Conservation (phyloP, 2,329 filamentous ascomycete genomes). For the Penicillium sp. region DNA sequence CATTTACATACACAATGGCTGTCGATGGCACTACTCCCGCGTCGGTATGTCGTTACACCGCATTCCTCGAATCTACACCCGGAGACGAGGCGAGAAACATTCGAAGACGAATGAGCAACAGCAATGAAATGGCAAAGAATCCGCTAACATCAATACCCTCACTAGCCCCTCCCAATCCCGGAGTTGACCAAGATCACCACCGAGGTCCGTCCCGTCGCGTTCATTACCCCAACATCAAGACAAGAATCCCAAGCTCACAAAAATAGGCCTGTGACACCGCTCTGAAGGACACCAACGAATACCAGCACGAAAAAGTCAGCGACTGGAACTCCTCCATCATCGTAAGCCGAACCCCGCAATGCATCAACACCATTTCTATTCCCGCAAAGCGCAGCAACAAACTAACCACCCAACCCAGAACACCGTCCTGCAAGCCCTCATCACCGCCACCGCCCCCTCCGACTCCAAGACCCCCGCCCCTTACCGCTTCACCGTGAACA, state of each 20-base stretch:
- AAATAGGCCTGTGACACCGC: slow-evolving; percentile 79
- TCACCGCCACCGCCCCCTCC: slow-evolving; percentile 45
- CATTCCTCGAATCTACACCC: slow-evolving; percentile 1
- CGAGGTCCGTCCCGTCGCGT: slow-evolving; percentile 63
- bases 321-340: slow-evolving; percentile 94
- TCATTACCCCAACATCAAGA: neutral
- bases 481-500: slow-evolving; percentile 97
- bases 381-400: too few relatives aligned
- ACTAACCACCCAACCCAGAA: slow-evolving; percentile 32
- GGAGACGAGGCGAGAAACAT: neutral
- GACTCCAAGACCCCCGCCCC: slow-evolving; percentile 53
- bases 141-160: slow-evolving; percentile 10
- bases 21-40: slow-evolving; percentile 32
- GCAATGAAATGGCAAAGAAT: neutral
- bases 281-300: slow-evolving; percentile 74
- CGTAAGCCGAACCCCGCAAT: slow-evolving; percentile 69
- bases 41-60: slow-evolving; percentile 29
- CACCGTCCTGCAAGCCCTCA: slow-evolving; percentile 45
- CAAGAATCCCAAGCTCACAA: slow-evolving; percentile 12
- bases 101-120: too few relatives aligned
- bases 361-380: too few relatives aligned
- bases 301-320: slow-evolving; percentile 84
- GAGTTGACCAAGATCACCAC: slow-evolving; percentile 83
- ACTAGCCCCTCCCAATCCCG: slow-evolving; percentile 73
- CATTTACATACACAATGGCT: slow-evolving; percentile 33